These are phyloP conservation scores for Monosporascus sp. DNA, from an alignment of 2,329 filamentous ascomycete species.

Conservation along the genomic window DNA sequence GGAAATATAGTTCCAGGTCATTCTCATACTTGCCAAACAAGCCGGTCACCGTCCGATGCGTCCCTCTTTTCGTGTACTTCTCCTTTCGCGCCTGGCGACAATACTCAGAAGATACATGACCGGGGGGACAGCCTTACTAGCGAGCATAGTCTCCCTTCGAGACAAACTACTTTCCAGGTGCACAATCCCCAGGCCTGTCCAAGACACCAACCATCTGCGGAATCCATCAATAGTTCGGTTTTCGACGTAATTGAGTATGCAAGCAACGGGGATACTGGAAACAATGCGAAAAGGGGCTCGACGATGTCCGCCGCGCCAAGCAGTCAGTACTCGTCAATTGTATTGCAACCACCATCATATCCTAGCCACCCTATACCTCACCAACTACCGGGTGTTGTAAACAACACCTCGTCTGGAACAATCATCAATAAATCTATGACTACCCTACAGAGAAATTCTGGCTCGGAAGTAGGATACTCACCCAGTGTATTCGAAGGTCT, in stretches of 20 bases:
- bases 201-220: constrained; percentile 26
- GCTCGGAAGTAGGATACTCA: constrained; percentile 4
- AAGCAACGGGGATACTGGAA: constrained; percentile 13
- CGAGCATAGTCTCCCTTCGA: constrained; percentile 16
- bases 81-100: constrained; percentile 15
- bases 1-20: constrained; percentile 5
- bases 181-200: constrained; percentile 14
- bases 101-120: constrained; percentile 9
- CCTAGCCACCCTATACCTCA: constrained; percentile 19
- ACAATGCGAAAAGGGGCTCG: constrained; percentile 14
- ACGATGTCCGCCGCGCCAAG: constrained; percentile 7
- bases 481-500: constrained; percentile 25
- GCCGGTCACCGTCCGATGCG: constrained; percentile 10
- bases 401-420: constrained; percentile 11
- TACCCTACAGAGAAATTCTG: constrained; percentile 10
- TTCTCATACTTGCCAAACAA: neutral
- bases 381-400: constrained; percentile 4
- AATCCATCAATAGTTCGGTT: constrained; percentile 31
- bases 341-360: constrained; percentile 13
- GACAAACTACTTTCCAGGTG: constrained; percentile 18
- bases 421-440: constrained; percentile 14
- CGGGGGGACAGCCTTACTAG: constrained; percentile 8
- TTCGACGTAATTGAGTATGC: constrained; percentile 27
- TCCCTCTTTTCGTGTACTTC: constrained; percentile 12
- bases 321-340: constrained; percentile 11